phyloP scores from a whole-genome alignment of 2,329 filamentous ascomycete genomes.

The Thelonectria rubi region DNA sequence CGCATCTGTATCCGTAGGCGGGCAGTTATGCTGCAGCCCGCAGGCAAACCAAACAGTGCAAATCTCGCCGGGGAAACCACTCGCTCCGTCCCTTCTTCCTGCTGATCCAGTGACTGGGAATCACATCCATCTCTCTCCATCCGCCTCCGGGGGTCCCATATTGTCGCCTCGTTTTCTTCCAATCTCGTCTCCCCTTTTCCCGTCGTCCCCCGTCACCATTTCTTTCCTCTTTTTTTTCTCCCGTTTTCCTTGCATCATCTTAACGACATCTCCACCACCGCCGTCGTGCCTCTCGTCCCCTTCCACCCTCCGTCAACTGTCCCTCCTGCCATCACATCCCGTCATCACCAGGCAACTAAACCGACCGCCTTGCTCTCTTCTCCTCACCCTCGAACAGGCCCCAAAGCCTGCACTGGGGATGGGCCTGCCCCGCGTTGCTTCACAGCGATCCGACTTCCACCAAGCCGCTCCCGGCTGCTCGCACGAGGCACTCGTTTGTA shows the following conservation, averaged over 20 bases:
- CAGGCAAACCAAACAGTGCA: background rate
- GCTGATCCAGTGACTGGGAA: slow-evolving; percentile 13
- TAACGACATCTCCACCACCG: background rate
- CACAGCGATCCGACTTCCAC: background rate
- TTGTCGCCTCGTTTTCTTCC: background rate
- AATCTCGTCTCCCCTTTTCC: slow-evolving; percentile 3
- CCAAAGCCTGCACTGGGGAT: slow-evolving; percentile 9
- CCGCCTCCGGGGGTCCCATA: background rate
- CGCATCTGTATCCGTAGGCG: too few species aligned
- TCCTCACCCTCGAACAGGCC: background rate
- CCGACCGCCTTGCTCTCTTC: background rate
- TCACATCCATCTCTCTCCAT: background rate
- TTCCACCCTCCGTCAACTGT: background rate
- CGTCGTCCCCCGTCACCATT: background rate
- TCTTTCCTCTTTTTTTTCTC: slow-evolving; percentile 1
- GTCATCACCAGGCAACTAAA: background rate
- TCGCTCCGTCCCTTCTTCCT: background rate
- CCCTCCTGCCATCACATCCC: background rate
- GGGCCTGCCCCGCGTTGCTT: slow-evolving; percentile 21
- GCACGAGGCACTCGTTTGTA: background rate
- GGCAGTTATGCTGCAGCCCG: background rate
- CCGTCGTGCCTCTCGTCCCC: background rate
- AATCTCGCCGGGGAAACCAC: background rate
- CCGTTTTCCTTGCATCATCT: background rate
- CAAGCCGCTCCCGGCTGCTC: slow-evolving; percentile 4